Evolutionary conservation across 352 stramenopile genomes (phyloP), one percentile per base, ranked within the genome.

Genomic region (Phytophthora capsici): DNA sequence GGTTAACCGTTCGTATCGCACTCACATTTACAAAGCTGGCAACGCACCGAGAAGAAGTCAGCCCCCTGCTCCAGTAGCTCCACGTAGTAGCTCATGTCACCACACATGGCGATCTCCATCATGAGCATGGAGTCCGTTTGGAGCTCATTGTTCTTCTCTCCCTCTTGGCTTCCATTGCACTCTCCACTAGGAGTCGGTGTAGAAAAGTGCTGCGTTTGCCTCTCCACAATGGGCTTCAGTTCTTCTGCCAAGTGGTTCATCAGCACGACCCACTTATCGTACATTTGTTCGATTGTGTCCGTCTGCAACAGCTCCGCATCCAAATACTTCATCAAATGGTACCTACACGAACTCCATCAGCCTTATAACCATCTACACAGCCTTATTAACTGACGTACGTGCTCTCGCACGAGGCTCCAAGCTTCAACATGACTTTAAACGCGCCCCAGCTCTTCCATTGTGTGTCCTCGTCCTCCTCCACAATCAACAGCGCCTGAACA

Each of bases 31-130:
- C 16, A 30, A 57, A 48, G 30, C 22, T 38, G 23, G n/a, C 14
- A 20, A 80, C 77, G 26, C 45, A 94, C 83, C 59, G 82, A 82
- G 64, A 94, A 93, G 46, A 94, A 94, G 52, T 89, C 77, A 8
- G 86, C 75, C 3, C 79, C 80, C 53, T 94, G 86, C 46, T 88
- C 77, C 1, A 94, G 76, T 34, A 94, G 66, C 49, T 88, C 80
- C 19, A 80, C 70, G 48, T 93, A 94, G 62, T 92, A 93, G 44
- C 78, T 74, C 66, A 93, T 75, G 36, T 93, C 82, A 10, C 82
- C 84, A 28, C 71, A 86, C 62, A 69, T 74, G 8, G 67, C 56
- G 12, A 79, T 56, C 25, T 80, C 77, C 58, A 70, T 68, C 45
- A 80, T 69, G 9, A 69, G 51, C 61, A 66, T 66, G 4, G 62